Percentiles rank a stretch among this genome's conserved stretches.
Evolutionary conservation across 2,329 filamentous ascomycete genomes (phyloP).

Genomic region (Venturia carpophila): DNA sequence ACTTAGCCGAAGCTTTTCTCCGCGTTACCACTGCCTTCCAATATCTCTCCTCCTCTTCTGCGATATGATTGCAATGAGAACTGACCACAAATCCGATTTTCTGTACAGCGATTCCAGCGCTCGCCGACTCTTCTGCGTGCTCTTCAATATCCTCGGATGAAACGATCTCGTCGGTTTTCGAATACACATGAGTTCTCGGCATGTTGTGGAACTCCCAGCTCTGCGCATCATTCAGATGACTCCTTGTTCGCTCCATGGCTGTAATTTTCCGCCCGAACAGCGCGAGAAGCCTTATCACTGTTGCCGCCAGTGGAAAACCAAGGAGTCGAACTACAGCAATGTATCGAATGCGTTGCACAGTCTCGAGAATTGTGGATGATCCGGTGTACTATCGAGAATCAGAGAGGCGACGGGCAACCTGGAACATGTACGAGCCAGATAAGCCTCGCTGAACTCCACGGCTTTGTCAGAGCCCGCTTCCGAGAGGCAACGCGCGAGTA

Average conservation of each 20-base stretch:
- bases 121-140: constrained; percentile 43
- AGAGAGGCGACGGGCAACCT: constrained; percentile 22
- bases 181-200: constrained; percentile 52
- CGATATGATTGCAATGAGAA: constrained; percentile 56
- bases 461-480: constrained; percentile 29
- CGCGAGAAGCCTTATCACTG: not conserved
- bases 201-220: constrained; percentile 25
- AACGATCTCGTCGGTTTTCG: constrained; percentile 51
- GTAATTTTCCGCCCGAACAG: constrained; percentile 6
- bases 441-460: constrained; percentile 22
- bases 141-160: constrained; percentile 48
- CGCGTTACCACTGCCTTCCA: constrained; percentile 38
- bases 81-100: constrained; percentile 50
- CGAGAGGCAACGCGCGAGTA: constrained; percentile 29
- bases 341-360: constrained; percentile 21
- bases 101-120: constrained; percentile 43
- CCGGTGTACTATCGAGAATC: constrained; percentile 27
- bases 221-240: constrained; percentile 5
- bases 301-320: constrained; percentile 17
- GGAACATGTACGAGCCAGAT: not conserved
- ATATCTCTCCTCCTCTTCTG: constrained; percentile 49
- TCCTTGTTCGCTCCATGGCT: not conserved
- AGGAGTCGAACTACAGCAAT: constrained; percentile 20
- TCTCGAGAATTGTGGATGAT: constrained; percentile 17
- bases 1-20: not conserved